Evolutionary conservation across 2,329 filamentous ascomycete genomes (phyloP), one percentile per base, ranked within the genome.

Genomic region (Fusarium fujikuroi): DNA sequence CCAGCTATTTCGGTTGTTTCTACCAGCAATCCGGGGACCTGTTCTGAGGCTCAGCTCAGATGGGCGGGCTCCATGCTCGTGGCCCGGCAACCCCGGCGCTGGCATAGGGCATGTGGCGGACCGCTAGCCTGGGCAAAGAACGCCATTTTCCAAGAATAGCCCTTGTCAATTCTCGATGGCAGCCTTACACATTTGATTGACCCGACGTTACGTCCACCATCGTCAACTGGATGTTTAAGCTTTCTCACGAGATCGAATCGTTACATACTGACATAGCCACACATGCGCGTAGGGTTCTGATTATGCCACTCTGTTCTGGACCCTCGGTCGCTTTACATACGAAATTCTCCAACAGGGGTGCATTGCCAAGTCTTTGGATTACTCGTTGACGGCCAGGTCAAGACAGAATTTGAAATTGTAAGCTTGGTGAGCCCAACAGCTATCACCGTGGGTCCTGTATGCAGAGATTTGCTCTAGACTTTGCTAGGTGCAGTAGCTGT

Each of bases 61-160:
- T 54, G 57, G 39, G 60, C 64, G 62, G 42, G 58, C 53, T 67
- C 60, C 34, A 40, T 70, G 54, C 60, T 54, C 66, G 60, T 66
- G 63, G 62, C 75, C 72, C 74, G 76, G 75, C 60, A 67, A 65
- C 43, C 56, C 76, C 75, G 75, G 75, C 66, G 70, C 58, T 58
- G 66, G 62, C 69, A 68, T 54, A 60, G 66, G 62, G 64, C 75
- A 66, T 54, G 62, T 58, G 60, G 68, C 47, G 62, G 59, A 57
- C 60, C 65, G 53, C 75, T 67, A 73, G 63, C 60, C 61, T 42
- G 57, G 69, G 56, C 37, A 50, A 63, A 68, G 70, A 63, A 71
- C 66, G 66, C 64, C 63, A 65, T 69, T 56, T 74, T 72, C 71
- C 75, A 77, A 77, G 70, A 77, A 77, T 77, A 77, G 75, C 70